Evolutionary conservation across 352 stramenopile genomes (phyloP), one percentile per base, ranked within the genome.

Genomic region (Pythium phragmitis): DNA sequence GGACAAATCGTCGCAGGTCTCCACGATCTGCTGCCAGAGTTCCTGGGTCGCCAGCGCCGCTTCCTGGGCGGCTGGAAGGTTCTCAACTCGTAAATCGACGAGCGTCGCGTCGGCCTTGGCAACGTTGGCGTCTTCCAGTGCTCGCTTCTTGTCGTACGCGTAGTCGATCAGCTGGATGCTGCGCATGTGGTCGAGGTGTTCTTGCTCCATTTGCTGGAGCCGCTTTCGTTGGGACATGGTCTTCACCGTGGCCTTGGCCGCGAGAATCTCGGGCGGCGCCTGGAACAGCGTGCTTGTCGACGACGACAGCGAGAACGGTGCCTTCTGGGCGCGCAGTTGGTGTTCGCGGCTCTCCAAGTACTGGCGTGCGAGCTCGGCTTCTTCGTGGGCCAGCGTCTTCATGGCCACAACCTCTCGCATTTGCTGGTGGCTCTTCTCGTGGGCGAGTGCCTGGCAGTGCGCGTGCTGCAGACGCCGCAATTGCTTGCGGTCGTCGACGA

Each of bases 81-180:
- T 34, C 0, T 78, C 70, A 9, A 78, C 69, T 7, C 73, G 65
- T 13, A 92, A 48, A 11, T 88, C 60, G 4, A 91, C 57, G 1
- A 92, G 70, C 9, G 77, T 57, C 2, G 81, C 85, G 28, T 88
- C 71, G 12, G 80, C 72, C 49, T 80, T 75, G 45, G 79, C 80
- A 45, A 80, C 75, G 39, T 66, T 49, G 8, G 77, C 69, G 43
- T 87, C 73, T 45, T 77, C 57, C 37, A 87, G 50, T 23, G 85
- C 82, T 3, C 68, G 70, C 39, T 79, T 75, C 39, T 80, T 82
- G 57, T 92, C 81, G 57, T 87, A 88, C 23, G 70, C 80, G 50
- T 88, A 94, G 59, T 92, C 81, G 6, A 88, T 60, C 13, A 92
- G 60, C 63, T 94, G 82, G 46, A 91, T 63, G 54, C 76, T 90